Evolutionary conservation across 768 basidiomycete species (phyloP).

Genomic region (Mycena olivaceomarginata): DNA sequence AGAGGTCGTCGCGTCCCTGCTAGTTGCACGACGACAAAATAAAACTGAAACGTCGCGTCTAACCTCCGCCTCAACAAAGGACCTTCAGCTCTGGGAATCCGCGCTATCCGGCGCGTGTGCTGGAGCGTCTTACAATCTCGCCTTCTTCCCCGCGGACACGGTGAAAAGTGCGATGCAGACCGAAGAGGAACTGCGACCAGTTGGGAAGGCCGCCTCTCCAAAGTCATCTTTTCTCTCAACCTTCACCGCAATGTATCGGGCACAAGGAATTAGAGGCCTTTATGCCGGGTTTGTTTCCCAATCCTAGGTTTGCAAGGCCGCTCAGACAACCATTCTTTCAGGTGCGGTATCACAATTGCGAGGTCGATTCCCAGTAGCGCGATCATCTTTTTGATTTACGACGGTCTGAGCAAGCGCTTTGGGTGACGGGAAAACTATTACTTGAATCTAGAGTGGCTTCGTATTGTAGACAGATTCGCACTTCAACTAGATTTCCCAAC

Average conservation of each 20-base stretch:
- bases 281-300: slow-evolving; percentile 78
- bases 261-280: slow-evolving; percentile 85
- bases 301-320: neutral
- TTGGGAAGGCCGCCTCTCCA: slow-evolving; percentile 46
- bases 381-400: slow-evolving; percentile 93
- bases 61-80: slow-evolving; percentile 41
- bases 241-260: slow-evolving; percentile 81
- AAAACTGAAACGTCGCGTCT: slow-evolving; percentile 38
- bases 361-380: slow-evolving; percentile 91
- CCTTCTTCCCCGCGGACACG: slow-evolving; percentile 93
- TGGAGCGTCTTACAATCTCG: slow-evolving; percentile 86
- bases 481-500: no score
- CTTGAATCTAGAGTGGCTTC: no score
- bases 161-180: slow-evolving; percentile 96
- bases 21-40: slow-evolving; percentile 69
- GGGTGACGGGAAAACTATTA: slow-evolving; percentile 45
- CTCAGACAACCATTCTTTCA: slow-evolving; percentile 79
- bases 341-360: slow-evolving; percentile 91
- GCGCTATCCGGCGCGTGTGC: slow-evolving; percentile 88
- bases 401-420: slow-evolving; percentile 73
- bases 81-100: slow-evolving; percentile 82
- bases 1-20: slow-evolving; percentile 80
- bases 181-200: slow-evolving; percentile 83
- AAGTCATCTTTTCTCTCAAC: slow-evolving; percentile 74
- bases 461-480: neutral